phyloP scores from a whole-genome alignment of 1,284 basidiomycete species.

The Sporisorium sorghi region DNA sequence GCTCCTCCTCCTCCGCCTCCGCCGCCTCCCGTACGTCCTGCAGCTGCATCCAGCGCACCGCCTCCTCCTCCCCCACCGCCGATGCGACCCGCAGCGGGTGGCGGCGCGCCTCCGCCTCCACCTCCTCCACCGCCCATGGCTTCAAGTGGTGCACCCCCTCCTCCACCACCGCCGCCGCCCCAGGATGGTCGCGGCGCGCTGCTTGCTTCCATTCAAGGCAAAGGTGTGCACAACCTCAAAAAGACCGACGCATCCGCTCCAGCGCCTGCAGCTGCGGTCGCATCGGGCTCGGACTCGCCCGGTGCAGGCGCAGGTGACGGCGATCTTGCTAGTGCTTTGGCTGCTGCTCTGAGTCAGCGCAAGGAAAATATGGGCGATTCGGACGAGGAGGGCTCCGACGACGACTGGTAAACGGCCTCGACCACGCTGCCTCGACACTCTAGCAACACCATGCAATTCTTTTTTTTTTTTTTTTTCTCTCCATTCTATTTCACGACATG shows the following conservation, averaged over 20 bases:
- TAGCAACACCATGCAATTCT: neutral
- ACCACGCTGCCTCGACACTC: neutral
- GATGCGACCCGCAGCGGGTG: slow-evolving; percentile 29
- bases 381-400: slow-evolving; percentile 81
- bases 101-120: slow-evolving; percentile 54
- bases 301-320: slow-evolving; percentile 69
- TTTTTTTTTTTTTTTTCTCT: neutral
- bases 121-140: slow-evolving; percentile 54
- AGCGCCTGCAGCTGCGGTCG: slow-evolving; percentile 30
- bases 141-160: slow-evolving; percentile 25
- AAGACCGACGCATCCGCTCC: slow-evolving; percentile 73
- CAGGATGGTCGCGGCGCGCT: slow-evolving; percentile 73
- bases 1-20: slow-evolving; percentile 69
- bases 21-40: slow-evolving; percentile 60
- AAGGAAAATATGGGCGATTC: slow-evolving; percentile 90
- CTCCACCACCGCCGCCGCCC: slow-evolving; percentile 46
- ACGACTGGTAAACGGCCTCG: slow-evolving; percentile 60
- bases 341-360: slow-evolving; percentile 78
- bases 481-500: neutral
- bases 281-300: slow-evolving; percentile 23
- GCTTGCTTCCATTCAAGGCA: slow-evolving; percentile 78
- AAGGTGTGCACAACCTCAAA: slow-evolving; percentile 78
- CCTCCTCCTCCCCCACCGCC: slow-evolving; percentile 59
- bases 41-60: slow-evolving; percentile 36
- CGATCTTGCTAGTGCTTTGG: slow-evolving; percentile 77